Percentiles rank a stretch among this genome's conserved stretches.
Conservation (phyloP, 2,329 filamentous ascomycete species). For the Shiraia sp. region DNA sequence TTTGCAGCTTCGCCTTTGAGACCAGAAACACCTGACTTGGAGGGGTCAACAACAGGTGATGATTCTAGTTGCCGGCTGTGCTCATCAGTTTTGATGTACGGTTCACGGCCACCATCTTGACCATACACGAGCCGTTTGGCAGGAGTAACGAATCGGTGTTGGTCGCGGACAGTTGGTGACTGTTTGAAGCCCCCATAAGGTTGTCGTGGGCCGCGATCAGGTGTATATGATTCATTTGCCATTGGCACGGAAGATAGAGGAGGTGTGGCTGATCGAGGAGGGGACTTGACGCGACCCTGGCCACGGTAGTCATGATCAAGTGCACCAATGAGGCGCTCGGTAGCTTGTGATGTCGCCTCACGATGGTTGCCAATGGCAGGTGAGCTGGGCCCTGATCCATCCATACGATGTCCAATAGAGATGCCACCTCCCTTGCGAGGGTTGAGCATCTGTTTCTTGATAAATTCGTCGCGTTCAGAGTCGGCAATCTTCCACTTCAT, state of each 20-base stretch:
- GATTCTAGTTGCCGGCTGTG: conserved; percentile 30
- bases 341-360: conserved; percentile 54
- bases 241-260: conserved; percentile 53
- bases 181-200: conserved; percentile 37
- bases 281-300: conserved; percentile 42
- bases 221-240: conserved; percentile 58
- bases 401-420: conserved; percentile 41
- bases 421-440: conserved; percentile 46
- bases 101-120: conserved; percentile 23
- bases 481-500: conserved; percentile 98
- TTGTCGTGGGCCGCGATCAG: conserved; percentile 55
- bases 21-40: conserved; percentile 37
- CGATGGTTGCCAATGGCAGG: conserved; percentile 48
- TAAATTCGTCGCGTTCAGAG: conserved; percentile 83
- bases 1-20: conserved; percentile 39
- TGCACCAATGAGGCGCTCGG: conserved; percentile 51
- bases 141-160: conserved; percentile 37
- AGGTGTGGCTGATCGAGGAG: conserved; percentile 52
- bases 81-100: conserved; percentile 30
- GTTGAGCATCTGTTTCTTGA: conserved; percentile 64
- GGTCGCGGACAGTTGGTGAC: conserved; percentile 33
- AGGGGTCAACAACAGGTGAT: conserved; percentile 35
- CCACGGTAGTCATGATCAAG: conserved; percentile 28
- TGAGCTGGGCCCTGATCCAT: conserved; percentile 73
- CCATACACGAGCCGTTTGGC: conserved; percentile 40